Conservation (phyloP, 768 basidiomycete species). For the Sistotremastrum suecicum region DNA sequence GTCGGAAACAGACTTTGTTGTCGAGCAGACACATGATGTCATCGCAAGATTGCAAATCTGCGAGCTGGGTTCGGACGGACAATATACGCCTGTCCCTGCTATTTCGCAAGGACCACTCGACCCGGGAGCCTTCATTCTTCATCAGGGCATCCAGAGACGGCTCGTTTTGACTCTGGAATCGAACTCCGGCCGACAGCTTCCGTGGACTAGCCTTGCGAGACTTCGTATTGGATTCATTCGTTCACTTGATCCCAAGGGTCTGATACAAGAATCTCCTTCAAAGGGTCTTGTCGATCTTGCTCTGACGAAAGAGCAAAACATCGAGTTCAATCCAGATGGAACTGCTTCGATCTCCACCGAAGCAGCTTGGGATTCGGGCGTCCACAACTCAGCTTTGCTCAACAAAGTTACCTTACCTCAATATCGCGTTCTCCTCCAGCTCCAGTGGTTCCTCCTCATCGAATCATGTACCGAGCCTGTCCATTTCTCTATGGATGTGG, state of each 20-base stretch:
- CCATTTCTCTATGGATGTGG: slow-evolving; percentile 80
- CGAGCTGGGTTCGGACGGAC: slow-evolving; percentile 75
- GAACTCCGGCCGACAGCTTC: slow-evolving; percentile 79
- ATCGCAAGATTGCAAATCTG: slow-evolving; percentile 75
- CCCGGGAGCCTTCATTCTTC: slow-evolving; percentile 74
- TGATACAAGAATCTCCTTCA: slow-evolving; percentile 64
- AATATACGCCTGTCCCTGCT: slow-evolving; percentile 75
- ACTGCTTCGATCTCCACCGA: slow-evolving; percentile 55
- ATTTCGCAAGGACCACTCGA: slow-evolving; percentile 62
- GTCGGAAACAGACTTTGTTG: slow-evolving; percentile 84
- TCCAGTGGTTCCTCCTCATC: slow-evolving; percentile 69
- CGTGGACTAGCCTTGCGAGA: slow-evolving; percentile 70
- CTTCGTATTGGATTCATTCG: slow-evolving; percentile 75
- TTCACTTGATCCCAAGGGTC: slow-evolving; percentile 70
- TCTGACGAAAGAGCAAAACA: slow-evolving; percentile 51
- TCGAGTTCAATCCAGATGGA: slow-evolving; percentile 77
- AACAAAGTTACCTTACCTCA: slow-evolving; percentile 71
- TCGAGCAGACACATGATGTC: slow-evolving; percentile 82
- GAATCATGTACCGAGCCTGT: slow-evolving; percentile 75
- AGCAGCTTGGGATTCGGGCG: slow-evolving; percentile 86
- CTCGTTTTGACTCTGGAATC: slow-evolving; percentile 65
- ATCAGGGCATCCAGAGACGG: slow-evolving; percentile 87
- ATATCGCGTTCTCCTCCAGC: slow-evolving; percentile 67
- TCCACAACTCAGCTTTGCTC: slow-evolving; percentile 74
- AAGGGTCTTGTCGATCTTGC: slow-evolving; percentile 60